Base-by-base conservation (phyloP, 305 asterid genomes). In the Fraxinus baroniana region DNA sequence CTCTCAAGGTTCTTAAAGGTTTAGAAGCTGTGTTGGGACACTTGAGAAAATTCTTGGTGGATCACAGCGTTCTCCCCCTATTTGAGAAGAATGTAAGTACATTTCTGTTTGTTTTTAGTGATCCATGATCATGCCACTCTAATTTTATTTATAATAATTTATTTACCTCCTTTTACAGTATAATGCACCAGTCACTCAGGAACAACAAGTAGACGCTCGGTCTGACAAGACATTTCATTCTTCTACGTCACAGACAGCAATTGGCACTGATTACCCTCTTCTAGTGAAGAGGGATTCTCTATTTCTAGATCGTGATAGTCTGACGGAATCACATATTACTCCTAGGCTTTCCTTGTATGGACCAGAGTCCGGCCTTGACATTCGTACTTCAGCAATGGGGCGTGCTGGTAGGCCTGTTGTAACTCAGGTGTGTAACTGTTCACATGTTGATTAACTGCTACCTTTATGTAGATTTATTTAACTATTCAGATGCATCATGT, bases 31-130 rank as follows among this genome's bases (percentile, higher is more conserved):
- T 93, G 44, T 86, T 93, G 76, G 90, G 90, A 22, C 98, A 93
- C 81, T 91, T 95, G 74, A 90, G 98, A 80, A 93, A 91, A 87
- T 95, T 95, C 80, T 83, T 95, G 87, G 96, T 95, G 75, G 98
- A 95, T 90, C 95, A 90, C 3, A 91, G 89, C 33, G 93, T 95
- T 81, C 91, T 95, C 77, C 97, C 98, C 49, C 84, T 95, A 78
- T 93, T 95, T 68, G 98, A 93, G 90, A 92, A 92, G 87, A 89
- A 83, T 77, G 98, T 93, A 87, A 90, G 95, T 86, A 44, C 2
- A 17, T 37, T 82, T 22, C 82, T 77, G 60, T 49, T 78, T 83
- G 76, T 17, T 86, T 78, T 79, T 17, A 9, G 10, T 2, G 72
- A 80, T 80, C 39, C 39, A 35, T 77, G 70, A 82, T 70, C 81